Conservation (phyloP, 331 rosid genomes). For the Erythrophleum ivorense region DNA sequence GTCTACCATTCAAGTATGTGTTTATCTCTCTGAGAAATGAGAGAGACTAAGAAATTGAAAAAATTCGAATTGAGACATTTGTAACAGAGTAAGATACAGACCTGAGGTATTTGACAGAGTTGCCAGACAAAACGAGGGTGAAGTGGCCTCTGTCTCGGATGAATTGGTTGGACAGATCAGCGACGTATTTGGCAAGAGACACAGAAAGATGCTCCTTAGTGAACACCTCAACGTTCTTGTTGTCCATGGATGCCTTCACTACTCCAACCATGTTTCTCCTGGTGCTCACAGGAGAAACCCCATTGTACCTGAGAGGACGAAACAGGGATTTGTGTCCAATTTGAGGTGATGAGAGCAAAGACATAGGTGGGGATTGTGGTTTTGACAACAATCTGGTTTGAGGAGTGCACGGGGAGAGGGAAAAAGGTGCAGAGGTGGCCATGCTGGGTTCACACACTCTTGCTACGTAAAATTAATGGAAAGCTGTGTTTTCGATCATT, state of each 20-base stretch:
- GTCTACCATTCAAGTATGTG: no score
- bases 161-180: constrained; percentile 53
- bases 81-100: background rate
- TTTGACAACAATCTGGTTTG: background rate
- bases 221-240: constrained; percentile 55
- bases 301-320: constrained; percentile 10
- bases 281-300: constrained; percentile 8
- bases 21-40: no score
- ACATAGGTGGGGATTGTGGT: background rate
- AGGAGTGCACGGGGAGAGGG: background rate
- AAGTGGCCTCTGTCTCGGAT: constrained; percentile 56
- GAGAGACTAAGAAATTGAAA: background rate
- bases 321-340: background rate
- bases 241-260: constrained; percentile 34
- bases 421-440: constrained; percentile 12
- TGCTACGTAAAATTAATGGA: background rate
- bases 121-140: constrained; percentile 67
- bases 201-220: constrained; percentile 57
- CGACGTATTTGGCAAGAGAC: constrained; percentile 49
- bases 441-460: background rate
- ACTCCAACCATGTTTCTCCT: background rate
- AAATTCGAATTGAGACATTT: background rate
- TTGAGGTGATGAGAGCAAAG: background rate
- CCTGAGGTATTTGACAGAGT: constrained; percentile 64
- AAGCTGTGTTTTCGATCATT: background rate